Percentiles rank a stretch among this genome's conserved stretches.
These are phyloP conservation scores for Sarcodon aspratus DNA, from an alignment of 768 basidiomycete species.

Conservation along the genomic window DNA sequence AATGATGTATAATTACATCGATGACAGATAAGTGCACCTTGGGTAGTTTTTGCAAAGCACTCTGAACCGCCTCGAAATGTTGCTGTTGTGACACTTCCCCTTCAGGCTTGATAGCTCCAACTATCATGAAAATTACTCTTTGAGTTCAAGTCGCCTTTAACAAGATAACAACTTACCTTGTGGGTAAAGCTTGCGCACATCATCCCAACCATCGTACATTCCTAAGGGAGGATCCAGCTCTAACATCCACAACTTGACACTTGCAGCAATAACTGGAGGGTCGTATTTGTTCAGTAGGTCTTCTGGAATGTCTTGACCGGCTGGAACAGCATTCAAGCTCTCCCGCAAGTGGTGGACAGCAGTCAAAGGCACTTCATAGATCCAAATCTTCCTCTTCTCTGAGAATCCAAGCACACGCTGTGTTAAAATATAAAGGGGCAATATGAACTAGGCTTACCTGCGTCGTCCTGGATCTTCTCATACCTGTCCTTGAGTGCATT, in stretches of 20 bases:
- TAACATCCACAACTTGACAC: conserved; percentile 83
- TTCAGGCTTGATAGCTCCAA: conserved; percentile 48
- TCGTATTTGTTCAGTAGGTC: conserved; percentile 68
- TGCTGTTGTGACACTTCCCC: conserved; percentile 44
- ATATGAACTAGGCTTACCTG: conserved; percentile 30
- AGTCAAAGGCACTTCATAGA: conserved; percentile 85
- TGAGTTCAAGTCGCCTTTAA: not conserved
- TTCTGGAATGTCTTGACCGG: conserved; percentile 32
- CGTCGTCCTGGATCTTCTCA: conserved; percentile 43
- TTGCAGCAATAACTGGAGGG: conserved; percentile 74
- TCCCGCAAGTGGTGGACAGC: conserved; percentile 82
- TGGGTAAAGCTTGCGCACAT: conserved; percentile 81
- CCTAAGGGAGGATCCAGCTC: conserved; percentile 84
- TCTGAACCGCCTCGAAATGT: conserved; percentile 48
- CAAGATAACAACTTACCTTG: conserved; percentile 24
- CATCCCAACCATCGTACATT: conserved; percentile 87
- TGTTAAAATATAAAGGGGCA: not conserved
- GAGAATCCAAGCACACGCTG: conserved; percentile 1
- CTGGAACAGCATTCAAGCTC: conserved; percentile 62
- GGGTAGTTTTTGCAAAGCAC: conserved; percentile 59
- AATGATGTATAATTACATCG: conserved; percentile 66
- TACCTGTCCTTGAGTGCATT: conserved; percentile 55
- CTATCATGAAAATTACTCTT: conserved; percentile 12
- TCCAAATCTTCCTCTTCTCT: conserved; percentile 89
- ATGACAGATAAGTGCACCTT: conserved; percentile 74